Percentiles rank a stretch among this genome's conserved stretches.
These are phyloP conservation scores for Xylogone sp. DNA, from an alignment of 2,329 filamentous ascomycete species.

Conservation along the genomic window DNA sequence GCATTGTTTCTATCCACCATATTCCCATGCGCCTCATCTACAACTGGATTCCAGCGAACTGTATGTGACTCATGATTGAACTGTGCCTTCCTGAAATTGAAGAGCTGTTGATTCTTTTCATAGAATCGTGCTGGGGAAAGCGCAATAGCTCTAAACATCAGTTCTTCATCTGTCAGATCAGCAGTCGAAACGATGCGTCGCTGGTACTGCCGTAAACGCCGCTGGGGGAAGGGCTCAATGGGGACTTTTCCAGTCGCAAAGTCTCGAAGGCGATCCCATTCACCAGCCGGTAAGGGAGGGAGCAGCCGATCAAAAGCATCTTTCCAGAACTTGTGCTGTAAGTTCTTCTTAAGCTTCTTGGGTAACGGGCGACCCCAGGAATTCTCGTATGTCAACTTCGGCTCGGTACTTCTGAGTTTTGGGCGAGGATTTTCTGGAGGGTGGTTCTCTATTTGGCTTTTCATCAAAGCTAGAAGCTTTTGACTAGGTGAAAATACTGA, in stretches of 20 bases:
- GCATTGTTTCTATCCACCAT: background rate
- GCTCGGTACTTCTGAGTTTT: slow-evolving; percentile 16
- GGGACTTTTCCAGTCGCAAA: slow-evolving; percentile 34
- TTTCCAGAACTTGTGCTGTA: slow-evolving; percentile 46
- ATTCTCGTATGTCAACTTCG: slow-evolving; percentile 40
- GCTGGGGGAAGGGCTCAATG: slow-evolving; percentile 9
- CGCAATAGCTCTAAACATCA: background rate
- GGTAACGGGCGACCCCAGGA: slow-evolving; percentile 46
- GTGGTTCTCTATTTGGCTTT: slow-evolving; percentile 17
- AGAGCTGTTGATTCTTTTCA: slow-evolving; percentile 32
- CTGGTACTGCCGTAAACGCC: slow-evolving; percentile 24
- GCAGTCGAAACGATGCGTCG: slow-evolving; percentile 5
- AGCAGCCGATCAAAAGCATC: slow-evolving; percentile 40
- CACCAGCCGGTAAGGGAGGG: slow-evolving; percentile 48
- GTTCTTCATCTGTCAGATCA: background rate
- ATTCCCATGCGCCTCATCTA: background rate
- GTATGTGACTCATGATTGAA: background rate
- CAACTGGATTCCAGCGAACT: background rate
- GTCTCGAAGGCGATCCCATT: slow-evolving; percentile 53
- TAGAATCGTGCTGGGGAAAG: slow-evolving; percentile 43
- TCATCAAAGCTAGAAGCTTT: slow-evolving; percentile 19
- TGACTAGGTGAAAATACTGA: slow-evolving; percentile 1
- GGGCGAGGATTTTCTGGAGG: slow-evolving; percentile 5
- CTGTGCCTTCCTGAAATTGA: slow-evolving; percentile 28
- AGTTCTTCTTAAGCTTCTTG: slow-evolving; percentile 36